Base-by-base conservation (phyloP, 192 early-diverging fungal species). In the Linnemannia exigua region DNA sequence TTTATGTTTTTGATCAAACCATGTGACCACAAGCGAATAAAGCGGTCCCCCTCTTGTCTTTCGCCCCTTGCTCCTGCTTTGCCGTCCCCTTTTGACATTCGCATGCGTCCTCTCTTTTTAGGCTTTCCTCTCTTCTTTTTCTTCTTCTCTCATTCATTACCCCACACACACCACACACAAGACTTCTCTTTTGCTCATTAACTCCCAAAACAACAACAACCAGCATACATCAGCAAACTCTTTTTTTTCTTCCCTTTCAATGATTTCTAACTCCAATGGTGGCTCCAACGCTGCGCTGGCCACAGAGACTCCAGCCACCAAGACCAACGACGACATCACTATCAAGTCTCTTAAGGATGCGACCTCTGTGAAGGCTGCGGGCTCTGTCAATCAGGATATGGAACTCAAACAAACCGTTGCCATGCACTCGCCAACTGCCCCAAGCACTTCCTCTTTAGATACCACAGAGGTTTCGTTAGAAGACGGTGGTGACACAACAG, bases 261-360 rank as follows among this genome's bases (percentile, higher is more conserved):
- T 76, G 75, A 63, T 76, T 37, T 70, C 79, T 5, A 80, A 80
- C 63, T 76, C 80, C 46, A 52, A 17, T 25, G 6, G 46, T 33
- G 17, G 38, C 41, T 25, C 73, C 25, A 76, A 81, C 44, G 38
- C 67, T 36, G 37, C 66, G 9, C 69, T 81, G 33, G 68, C n/a
- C 28, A 38, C 66, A 20, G 67, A 51, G 46, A 76, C 68, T 31
- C 4, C 52, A 12, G 54, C 72, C 1, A 37, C 72, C 72, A 25
- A 28, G 11, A 33, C n/a, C 28, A 74, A 25, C 72, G 35, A 28
- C 33, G 72, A 74, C 35, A 15, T 58, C 1, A 22, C 36, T 41
- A 7, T 63, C 31, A 41, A 75, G 25, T 37, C 28, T 15, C 58
- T 63, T 25, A 63, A 63, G 28, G 58, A 63, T 14, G 4, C 58